Conservation (phyloP, 345 rosid genomes). For the Brassica napus region DNA sequence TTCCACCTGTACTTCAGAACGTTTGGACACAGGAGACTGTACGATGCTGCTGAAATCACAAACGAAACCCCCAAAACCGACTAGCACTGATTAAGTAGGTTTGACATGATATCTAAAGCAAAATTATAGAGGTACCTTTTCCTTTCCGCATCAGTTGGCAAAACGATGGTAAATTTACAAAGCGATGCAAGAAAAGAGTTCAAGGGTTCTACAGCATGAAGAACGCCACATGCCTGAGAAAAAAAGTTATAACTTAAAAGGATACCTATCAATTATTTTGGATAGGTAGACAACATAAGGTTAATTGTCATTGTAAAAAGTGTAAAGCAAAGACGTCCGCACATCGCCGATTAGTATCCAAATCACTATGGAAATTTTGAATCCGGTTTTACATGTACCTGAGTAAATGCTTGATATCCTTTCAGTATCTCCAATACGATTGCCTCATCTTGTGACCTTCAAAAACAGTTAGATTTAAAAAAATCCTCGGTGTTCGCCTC, state of each 20-base stretch:
- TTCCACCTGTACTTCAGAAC: slow-evolving; percentile 65
- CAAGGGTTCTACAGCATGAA: slow-evolving; percentile 92
- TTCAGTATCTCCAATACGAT: slow-evolving; percentile 92
- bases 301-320: slow-evolving; percentile 4
- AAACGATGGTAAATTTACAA: slow-evolving; percentile 87
- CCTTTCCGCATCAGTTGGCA: slow-evolving; percentile 76
- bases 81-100: slow-evolving; percentile 19
- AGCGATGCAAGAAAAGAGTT: slow-evolving; percentile 95
- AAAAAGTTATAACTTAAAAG: slow-evolving; percentile 13
- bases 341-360: slow-evolving; percentile 15
- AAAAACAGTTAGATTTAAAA: slow-evolving; percentile 44
- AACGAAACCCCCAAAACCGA: slow-evolving; percentile 27
- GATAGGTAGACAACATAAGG: slow-evolving; percentile 17
- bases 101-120: slow-evolving; percentile 18
- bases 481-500: neutral
- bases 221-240: slow-evolving; percentile 95
- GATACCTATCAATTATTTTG: slow-evolving; percentile 7
- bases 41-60: slow-evolving; percentile 59
- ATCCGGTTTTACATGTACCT: slow-evolving; percentile 53
- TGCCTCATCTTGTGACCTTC: slow-evolving; percentile 99
- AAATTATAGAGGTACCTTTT: slow-evolving; percentile 55
- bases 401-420: slow-evolving; percentile 99
- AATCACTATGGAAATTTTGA: slow-evolving; percentile 11
- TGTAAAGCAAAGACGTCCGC: slow-evolving; percentile 12
- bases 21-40: slow-evolving; percentile 83